Evolutionary conservation across 331 rosid species (phyloP), one percentile per base, ranked within the genome.

Genomic region (Spiraea crenata): DNA sequence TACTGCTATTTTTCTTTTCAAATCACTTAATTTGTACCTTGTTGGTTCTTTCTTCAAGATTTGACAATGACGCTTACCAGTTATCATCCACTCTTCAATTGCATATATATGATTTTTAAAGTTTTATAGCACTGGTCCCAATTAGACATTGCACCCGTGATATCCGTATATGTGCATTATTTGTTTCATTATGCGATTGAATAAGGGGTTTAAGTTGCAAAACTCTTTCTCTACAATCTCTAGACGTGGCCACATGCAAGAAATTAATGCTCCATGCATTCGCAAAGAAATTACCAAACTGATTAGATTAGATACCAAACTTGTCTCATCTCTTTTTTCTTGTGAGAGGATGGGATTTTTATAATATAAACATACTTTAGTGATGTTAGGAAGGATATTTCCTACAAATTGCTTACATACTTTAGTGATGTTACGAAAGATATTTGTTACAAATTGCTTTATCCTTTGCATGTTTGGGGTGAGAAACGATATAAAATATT

Each of bases 111-210:
- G 9, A 68, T 38, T 25, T 10, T 25, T 11, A 1, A 49, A 40
- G 5, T 39, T 17, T 68, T 9, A 67, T 51, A 46, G 5, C 5
- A 5, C 1, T 39, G 51, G 62, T 52, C 73, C 40, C 62, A 13
- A 16, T 39, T 1, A 51, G n/a, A 31, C 31, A 54, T 7, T 12
- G 25, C 63, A 14, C 61, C 41, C 50, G 62, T 69, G 63, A 69
- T 54, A 44, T 52, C 38, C 10, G 51, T 20, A 19, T 20, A 19
- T 11, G 46, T 38, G 50, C n/a, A 14, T 50, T 52, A 44, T 52
- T 68, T 68, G 50, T 54, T 66, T 63, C 37, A 20, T 63, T 63
- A 56, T 45, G 48, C 14, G 34, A 41, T 63, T 49, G 17, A 49
- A n/a, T 38, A 38, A 19, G 5, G 7, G 41, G 4, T 69, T 16